Evolutionary conservation across 192 early-diverging fungal species (phyloP).

Genomic region (Spinellus fusiger): DNA sequence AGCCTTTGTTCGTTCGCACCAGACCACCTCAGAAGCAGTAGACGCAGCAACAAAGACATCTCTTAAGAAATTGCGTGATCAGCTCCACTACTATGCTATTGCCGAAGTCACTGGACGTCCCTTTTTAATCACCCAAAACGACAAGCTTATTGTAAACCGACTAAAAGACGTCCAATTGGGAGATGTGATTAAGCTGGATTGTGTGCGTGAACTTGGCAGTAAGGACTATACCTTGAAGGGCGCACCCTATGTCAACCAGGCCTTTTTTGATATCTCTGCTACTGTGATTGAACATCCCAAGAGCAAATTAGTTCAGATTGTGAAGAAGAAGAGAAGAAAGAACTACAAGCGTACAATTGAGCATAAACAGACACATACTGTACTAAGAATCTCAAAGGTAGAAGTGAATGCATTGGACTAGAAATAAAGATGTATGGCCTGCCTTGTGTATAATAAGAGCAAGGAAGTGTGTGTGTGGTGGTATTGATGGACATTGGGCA

Average conservation of each 20-base stretch:
- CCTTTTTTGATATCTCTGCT: slow-evolving; percentile 72
- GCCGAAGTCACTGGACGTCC: slow-evolving; percentile 85
- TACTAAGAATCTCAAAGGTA: slow-evolving; percentile 65
- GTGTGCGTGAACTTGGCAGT: slow-evolving; percentile 81
- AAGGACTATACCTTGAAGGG: slow-evolving; percentile 83
- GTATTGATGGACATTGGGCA: neutral
- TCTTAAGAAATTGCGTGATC: slow-evolving; percentile 47
- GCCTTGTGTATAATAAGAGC: neutral
- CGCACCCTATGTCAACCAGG: slow-evolving; percentile 72
- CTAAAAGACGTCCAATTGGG: slow-evolving; percentile 83
- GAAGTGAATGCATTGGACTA: slow-evolving; percentile 33
- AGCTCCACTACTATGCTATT: slow-evolving; percentile 76
- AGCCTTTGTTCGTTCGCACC: slow-evolving; percentile 7
- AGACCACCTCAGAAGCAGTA: slow-evolving; percentile 6
- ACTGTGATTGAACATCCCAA: slow-evolving; percentile 87
- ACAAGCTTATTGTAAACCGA: slow-evolving; percentile 77
- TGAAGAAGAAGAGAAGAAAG: slow-evolving; percentile 80
- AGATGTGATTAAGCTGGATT: slow-evolving; percentile 80
- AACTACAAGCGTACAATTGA: slow-evolving; percentile 60
- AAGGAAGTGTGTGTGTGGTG: neutral
- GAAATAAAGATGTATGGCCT: neutral
- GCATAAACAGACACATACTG: slow-evolving; percentile 68
- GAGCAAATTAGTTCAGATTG: slow-evolving; percentile 61
- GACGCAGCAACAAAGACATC: slow-evolving; percentile 1
- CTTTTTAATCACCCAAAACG: slow-evolving; percentile 82